These are phyloP conservation scores for Thecaphora frezii DNA, from an alignment of 1,284 basidiomycete species.

Conservation along the genomic window DNA sequence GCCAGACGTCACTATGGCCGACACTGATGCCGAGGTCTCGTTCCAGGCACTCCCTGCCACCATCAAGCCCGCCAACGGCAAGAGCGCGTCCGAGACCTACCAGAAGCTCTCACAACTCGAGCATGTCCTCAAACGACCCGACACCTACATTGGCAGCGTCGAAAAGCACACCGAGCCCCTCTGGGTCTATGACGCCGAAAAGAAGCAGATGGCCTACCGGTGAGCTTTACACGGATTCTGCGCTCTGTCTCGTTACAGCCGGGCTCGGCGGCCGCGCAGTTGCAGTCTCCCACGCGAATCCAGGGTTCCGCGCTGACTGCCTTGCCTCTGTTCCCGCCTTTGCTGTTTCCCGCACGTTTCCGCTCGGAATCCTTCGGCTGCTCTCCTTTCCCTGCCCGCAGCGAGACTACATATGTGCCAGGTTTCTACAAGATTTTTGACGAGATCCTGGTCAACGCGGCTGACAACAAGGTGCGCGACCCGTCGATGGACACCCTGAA, in stretches of 20 bases:
- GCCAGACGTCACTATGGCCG: slow-evolving; percentile 62
- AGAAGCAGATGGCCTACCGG: slow-evolving; percentile 52
- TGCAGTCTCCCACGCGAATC: no score
- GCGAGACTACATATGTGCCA: slow-evolving; percentile 87
- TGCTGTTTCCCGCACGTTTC: no score
- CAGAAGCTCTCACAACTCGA: slow-evolving; percentile 95
- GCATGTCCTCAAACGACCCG: slow-evolving; percentile 92
- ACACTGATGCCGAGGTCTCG: slow-evolving; percentile 27
- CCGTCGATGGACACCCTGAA: slow-evolving; percentile 55
- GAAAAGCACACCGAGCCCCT: slow-evolving; percentile 55
- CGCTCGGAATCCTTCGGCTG: no score
- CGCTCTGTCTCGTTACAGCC: no score
- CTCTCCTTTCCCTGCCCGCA: no score
- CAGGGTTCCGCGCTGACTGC: no score
- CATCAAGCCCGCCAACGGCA: slow-evolving; percentile 59
- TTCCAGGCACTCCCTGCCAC: slow-evolving; percentile 21
- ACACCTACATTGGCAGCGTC: slow-evolving; percentile 82
- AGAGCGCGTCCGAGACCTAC: slow-evolving; percentile 88
- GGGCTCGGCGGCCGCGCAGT: no score
- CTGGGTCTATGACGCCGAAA: slow-evolving; percentile 54
- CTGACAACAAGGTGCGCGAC: slow-evolving; percentile 84
- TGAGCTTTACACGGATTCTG: no score
- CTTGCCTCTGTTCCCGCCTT: no score
- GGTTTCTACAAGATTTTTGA: slow-evolving; percentile 99
- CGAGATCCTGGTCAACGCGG: slow-evolving; percentile 98